A percentile compares a stretch with the other conserved stretches of the same genome.
Evolutionary conservation across 805 yeast species (phyloP).

Genomic region (Metschnikowia noctiluminum): DNA sequence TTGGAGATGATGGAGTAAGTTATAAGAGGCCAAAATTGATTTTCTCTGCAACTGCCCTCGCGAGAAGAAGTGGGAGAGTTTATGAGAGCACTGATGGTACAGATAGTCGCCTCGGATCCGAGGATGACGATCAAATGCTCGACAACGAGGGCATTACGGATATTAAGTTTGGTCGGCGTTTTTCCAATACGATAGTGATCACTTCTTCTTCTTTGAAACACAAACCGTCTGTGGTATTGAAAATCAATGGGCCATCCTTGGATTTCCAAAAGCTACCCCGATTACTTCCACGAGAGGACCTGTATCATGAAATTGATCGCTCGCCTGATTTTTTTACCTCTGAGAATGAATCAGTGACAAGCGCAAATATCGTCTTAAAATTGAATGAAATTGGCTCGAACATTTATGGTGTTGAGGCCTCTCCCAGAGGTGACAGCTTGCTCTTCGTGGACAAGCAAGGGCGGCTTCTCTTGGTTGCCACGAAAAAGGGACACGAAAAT

Average conservation of each 20-base stretch:
- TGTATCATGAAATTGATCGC: not conserved
- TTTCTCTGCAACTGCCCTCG: slow-evolving; percentile 29
- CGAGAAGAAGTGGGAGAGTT: not conserved
- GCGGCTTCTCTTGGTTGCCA: slow-evolving; percentile 60
- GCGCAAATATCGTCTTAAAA: slow-evolving; percentile 41
- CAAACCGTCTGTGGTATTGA: slow-evolving; percentile 31
- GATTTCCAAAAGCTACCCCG: not conserved
- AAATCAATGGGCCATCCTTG: slow-evolving; percentile 28
- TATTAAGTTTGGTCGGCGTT: slow-evolving; percentile 48
- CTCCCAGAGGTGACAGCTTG: slow-evolving; percentile 84
- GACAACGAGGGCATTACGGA: slow-evolving; percentile 91
- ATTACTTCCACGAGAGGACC: not conserved
- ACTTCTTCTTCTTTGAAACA: slow-evolving; percentile 36
- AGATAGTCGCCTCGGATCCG: slow-evolving; percentile 9
- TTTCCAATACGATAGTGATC: slow-evolving; percentile 35
- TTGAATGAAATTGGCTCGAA: slow-evolving; percentile 78
- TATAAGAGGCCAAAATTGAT: slow-evolving; percentile 38
- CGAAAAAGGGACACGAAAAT: slow-evolving; percentile 44
- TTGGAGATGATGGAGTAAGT: slow-evolving; percentile 44
- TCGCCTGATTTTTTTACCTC: not conserved
- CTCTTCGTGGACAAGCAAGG: slow-evolving; percentile 83
- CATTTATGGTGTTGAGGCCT: slow-evolving; percentile 68
- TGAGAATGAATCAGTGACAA: slow-evolving; percentile 20
- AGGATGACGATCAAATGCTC: slow-evolving; percentile 35
- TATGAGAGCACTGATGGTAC: slow-evolving; percentile 9